A percentile compares a stretch with the other conserved stretches of the same genome.
Conservation (phyloP, 352 stramenopile species). For the Phytophthora boehmeriae region DNA sequence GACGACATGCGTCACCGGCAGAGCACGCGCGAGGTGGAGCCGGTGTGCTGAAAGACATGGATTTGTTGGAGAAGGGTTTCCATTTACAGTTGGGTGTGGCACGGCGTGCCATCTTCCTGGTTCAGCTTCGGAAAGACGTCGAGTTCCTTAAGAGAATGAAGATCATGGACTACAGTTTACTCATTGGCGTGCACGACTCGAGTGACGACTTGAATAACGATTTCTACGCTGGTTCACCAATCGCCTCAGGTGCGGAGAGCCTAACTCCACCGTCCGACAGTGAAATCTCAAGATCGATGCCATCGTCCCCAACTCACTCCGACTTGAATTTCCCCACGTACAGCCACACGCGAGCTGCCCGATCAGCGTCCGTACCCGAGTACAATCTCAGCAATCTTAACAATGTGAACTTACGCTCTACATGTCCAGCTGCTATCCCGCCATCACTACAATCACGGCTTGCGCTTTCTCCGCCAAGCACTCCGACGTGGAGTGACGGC, state of each 20-base stretch:
- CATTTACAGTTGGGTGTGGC: constrained; percentile 86
- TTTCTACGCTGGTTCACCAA: constrained; percentile 43
- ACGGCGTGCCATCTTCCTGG: constrained; percentile 75
- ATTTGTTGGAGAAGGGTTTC: constrained; percentile 87
- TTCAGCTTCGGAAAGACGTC: constrained; percentile 89
- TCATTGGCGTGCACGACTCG: constrained; percentile 92
- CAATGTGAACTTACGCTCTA: background rate
- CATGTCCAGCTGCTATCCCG: background rate
- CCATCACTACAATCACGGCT: constrained; percentile 18
- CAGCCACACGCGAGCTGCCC: constrained; percentile 9
- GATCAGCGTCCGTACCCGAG: constrained; percentile 22
- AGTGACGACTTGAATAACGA: constrained; percentile 56
- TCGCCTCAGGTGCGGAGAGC: constrained; percentile 16
- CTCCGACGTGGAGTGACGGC: constrained; percentile 26
- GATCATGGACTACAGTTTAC: constrained; percentile 95
- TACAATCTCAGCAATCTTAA: background rate
- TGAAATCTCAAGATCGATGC: constrained; percentile 40
- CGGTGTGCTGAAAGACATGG: constrained; percentile 91
- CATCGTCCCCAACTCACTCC: constrained; percentile 38
- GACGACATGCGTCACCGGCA: constrained; percentile 66
- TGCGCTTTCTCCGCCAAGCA: constrained; percentile 31
- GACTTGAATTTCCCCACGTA: constrained; percentile 1
- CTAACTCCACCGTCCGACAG: constrained; percentile 9
- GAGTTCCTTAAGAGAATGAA: constrained; percentile 93
- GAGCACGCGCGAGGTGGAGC: constrained; percentile 69